Evolutionary conservation across 164 flowering plant genomes (phyloP).

Genomic region (Magnolia officinalis): DNA sequence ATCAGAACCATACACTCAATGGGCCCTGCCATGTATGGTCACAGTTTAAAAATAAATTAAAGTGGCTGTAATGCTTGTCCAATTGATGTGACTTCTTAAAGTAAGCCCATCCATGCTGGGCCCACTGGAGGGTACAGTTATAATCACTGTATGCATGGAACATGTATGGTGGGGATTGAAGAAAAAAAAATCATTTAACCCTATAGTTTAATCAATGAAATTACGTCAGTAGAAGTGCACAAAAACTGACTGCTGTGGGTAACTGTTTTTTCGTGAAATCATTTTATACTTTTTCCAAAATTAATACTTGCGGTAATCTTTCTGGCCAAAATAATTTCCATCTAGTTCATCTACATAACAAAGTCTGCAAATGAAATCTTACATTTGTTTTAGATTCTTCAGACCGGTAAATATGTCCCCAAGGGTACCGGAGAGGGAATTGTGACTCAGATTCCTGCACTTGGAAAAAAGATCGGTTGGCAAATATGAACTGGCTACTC

Average conservation of each 20-base stretch:
- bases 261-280: neutral
- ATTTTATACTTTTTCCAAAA: neutral
- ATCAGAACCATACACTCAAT: neutral
- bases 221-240: neutral
- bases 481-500: neutral
- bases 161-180: no score
- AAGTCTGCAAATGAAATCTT: conserved; percentile 12
- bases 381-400: conserved; percentile 56
- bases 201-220: neutral
- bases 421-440: conserved; percentile 60
- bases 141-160: no score
- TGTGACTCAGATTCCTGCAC: conserved; percentile 81
- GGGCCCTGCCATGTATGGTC: no score
- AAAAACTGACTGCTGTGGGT: neutral
- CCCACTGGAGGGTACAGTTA: no score
- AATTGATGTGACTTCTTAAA: neutral
- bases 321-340: neutral
- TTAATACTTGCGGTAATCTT: no score
- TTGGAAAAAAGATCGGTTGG: neutral
- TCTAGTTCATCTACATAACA: neutral
- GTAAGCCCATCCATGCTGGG: neutral
- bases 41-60: neutral
- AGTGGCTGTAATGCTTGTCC: neutral
- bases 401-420: conserved; percentile 67
- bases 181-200: neutral